These are phyloP conservation scores for Petunia axillaris DNA, from an alignment of 257 asterid species.

Conservation along the genomic window DNA sequence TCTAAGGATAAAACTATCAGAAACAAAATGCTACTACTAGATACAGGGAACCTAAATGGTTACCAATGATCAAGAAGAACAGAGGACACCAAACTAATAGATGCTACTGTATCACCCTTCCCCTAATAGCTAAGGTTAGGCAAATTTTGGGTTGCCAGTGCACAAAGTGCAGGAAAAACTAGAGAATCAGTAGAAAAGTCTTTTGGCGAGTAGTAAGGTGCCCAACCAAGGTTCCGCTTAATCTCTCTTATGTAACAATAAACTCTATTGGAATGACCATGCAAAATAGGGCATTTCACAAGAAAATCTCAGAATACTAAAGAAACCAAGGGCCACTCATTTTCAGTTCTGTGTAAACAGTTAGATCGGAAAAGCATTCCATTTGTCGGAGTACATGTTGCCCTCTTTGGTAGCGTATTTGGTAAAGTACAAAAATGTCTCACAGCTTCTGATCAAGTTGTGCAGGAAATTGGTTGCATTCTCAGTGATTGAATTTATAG, in stretches of 20 bases:
- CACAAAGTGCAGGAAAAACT: neutral
- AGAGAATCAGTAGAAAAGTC: neutral
- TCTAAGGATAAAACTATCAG: neutral
- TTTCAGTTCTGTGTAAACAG: neutral
- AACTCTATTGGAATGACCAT: neutral
- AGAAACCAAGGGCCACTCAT: neutral
- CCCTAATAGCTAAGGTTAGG: neutral
- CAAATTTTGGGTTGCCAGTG: neutral
- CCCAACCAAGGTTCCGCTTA: neutral
- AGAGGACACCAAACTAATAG: neutral
- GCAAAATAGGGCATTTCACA: neutral
- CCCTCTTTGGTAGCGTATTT: neutral
- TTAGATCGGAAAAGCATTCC: neutral
- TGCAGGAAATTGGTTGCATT: neutral
- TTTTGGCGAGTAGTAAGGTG: neutral
- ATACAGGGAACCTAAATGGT: neutral
- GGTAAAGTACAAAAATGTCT: neutral
- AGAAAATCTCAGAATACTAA: neutral
- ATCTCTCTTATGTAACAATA: neutral
- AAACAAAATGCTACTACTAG: neutral
- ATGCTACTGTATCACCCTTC: neutral
- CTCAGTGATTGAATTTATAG: slow-evolving; percentile 8
- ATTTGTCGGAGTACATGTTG: neutral
- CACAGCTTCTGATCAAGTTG: neutral
- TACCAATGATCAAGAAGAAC: slow-evolving; percentile 3